phyloP scores from a whole-genome alignment of 306 rosid genomes.

The Purshia tridentata region DNA sequence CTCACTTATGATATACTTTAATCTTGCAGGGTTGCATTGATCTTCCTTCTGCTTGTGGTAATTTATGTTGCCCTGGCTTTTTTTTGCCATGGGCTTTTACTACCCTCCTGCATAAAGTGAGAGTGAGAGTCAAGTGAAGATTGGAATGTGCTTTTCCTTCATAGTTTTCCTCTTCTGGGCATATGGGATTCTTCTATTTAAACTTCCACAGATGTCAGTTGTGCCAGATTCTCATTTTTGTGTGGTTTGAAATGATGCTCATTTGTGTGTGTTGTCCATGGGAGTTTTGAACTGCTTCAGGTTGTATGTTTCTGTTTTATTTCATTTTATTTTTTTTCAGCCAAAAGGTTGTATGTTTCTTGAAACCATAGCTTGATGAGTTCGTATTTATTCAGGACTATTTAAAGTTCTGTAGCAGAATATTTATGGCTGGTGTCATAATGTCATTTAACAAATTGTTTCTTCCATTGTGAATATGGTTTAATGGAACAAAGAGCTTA shows the following conservation, averaged over 20 bases:
- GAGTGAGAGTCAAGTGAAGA: slow-evolving; percentile 22
- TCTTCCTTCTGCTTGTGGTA: slow-evolving; percentile 69
- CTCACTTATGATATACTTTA: slow-evolving; percentile 28
- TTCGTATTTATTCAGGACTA: background rate
- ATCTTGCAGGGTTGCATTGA: slow-evolving; percentile 77
- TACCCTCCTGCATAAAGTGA: slow-evolving; percentile 73
- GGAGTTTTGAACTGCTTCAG: slow-evolving; percentile 35
- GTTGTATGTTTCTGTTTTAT: slow-evolving; percentile 28
- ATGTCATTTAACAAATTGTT: background rate
- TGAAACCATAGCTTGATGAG: slow-evolving; percentile 32
- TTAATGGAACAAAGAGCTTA: background rate
- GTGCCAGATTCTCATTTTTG: slow-evolving; percentile 33
- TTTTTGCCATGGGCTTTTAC: slow-evolving; percentile 82
- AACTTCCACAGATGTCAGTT: slow-evolving; percentile 27
- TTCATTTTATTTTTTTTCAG: background rate
- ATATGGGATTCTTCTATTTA: slow-evolving; percentile 33
- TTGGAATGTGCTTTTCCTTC: slow-evolving; percentile 20
- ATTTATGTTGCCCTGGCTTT: slow-evolving; percentile 72
- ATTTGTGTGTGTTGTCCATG: slow-evolving; percentile 30
- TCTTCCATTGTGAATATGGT: background rate
- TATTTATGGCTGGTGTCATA: background rate
- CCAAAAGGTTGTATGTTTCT: slow-evolving; percentile 30
- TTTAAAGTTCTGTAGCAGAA: background rate
- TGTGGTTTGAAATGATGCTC: slow-evolving; percentile 34
- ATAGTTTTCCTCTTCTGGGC: slow-evolving; percentile 21